A percentile compares a stretch with the other conserved stretches of the same genome.
Evolutionary conservation across 176 grass and related monocot genomes (phyloP).

Genomic region (Sorghum bicolor): DNA sequence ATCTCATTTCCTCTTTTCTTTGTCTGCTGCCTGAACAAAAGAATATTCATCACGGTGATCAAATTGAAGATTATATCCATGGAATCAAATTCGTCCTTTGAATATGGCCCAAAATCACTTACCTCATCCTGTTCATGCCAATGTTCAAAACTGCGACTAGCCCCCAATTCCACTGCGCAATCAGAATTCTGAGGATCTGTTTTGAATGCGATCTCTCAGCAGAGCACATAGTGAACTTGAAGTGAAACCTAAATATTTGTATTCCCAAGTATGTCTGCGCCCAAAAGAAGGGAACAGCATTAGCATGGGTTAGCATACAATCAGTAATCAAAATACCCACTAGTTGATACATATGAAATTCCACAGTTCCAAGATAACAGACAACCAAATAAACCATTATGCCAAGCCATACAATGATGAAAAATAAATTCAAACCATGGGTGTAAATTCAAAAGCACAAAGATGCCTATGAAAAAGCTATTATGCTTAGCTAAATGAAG

Average conservation of each 20-base stretch:
- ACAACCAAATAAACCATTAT: conserved; percentile 10
- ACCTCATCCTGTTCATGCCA: conserved; percentile 61
- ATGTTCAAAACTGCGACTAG: conserved; percentile 66
- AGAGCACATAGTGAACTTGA: conserved; percentile 74
- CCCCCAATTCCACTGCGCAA: conserved; percentile 66
- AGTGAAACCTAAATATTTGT: conserved; percentile 73
- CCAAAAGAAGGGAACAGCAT: conserved; percentile 1
- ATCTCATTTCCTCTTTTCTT: conserved; percentile 61
- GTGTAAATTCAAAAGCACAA: neutral
- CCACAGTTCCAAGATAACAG: conserved; percentile 11
- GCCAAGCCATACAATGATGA: neutral
- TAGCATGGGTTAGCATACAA: conserved; percentile 16
- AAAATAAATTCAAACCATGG: neutral
- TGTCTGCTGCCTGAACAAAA: conserved; percentile 45
- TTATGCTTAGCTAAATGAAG: neutral
- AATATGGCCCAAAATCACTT: conserved; percentile 18
- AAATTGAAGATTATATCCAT: conserved; percentile 23
- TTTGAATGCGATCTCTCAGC: conserved; percentile 73
- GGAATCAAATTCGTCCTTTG: neutral
- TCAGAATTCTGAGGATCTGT: conserved; percentile 81
- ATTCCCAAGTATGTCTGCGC: conserved; percentile 43
- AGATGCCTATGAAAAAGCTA: neutral
- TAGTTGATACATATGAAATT: neutral
- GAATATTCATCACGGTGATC: neutral
- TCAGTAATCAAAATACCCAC: neutral